These are phyloP conservation scores for Aspergillus aculeatus DNA, from an alignment of 2,329 filamentous ascomycete species.

Conservation along the genomic window DNA sequence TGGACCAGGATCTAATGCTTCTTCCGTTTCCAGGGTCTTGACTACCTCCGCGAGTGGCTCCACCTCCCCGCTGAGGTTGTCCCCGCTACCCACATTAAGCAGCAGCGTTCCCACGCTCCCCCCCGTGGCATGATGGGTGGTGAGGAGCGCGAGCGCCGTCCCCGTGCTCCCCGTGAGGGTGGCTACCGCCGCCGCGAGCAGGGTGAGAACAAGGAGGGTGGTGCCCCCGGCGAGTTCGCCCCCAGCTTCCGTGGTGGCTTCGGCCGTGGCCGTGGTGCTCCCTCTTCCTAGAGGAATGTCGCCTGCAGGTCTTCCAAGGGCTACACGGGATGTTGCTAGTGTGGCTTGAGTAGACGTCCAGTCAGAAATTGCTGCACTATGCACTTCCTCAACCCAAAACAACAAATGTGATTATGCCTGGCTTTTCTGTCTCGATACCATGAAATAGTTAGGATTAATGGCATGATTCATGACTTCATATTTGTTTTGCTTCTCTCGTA, in stretches of 20 bases:
- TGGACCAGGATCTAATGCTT: conserved; percentile 5
- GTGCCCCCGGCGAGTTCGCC: conserved; percentile 86
- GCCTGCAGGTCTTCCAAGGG: conserved; percentile 35
- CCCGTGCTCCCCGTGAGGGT: conserved; percentile 76
- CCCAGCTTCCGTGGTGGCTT: conserved; percentile 90
- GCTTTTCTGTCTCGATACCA: conserved; percentile 23
- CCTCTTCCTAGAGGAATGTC: conserved; percentile 52
- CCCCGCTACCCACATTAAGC: conserved; percentile 99
- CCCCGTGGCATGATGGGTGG: conserved; percentile 96
- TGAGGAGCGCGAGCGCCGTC: conserved; percentile 78
- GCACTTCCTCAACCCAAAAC: conserved; percentile 19
- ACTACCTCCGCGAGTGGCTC: conserved; percentile 99
- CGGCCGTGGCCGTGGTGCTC: conserved; percentile 80
- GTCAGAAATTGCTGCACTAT: conserved; percentile 28
- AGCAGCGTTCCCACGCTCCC: conserved; percentile 97
- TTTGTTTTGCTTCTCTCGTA: background rate
- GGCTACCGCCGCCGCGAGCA: conserved; percentile 89
- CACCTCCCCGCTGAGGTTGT: conserved; percentile 99
- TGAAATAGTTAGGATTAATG: conserved; percentile 34
- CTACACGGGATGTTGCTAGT: conserved; percentile 22
- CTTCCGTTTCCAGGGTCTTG: conserved; percentile 66
- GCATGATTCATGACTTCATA: conserved; percentile 30
- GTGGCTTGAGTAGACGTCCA: conserved; percentile 30
- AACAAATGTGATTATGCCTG: conserved; percentile 28
- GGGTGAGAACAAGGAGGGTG: conserved; percentile 79